phyloP scores from a whole-genome alignment of 352 stramenopile genomes.

The Pythium aphanidermatum region DNA sequence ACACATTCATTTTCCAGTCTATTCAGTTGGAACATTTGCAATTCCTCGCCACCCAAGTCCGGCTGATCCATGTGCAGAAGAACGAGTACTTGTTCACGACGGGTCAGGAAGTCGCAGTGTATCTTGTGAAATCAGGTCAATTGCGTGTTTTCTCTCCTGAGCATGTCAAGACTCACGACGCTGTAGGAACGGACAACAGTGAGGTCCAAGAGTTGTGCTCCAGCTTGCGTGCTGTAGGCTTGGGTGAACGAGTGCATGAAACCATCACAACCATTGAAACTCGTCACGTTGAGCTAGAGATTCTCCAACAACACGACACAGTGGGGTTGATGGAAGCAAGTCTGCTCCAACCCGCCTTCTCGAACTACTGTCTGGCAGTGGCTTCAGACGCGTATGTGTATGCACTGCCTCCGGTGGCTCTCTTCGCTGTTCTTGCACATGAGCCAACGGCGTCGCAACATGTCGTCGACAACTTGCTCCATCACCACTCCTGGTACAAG shows the following conservation, averaged over 20 bases:
- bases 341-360: slow-evolving; percentile 30
- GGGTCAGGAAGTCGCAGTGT: slow-evolving; percentile 35
- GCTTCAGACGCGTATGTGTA: slow-evolving; percentile 24
- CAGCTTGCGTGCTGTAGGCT: not conserved
- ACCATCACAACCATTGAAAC: slow-evolving; percentile 14
- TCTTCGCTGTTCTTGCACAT: slow-evolving; percentile 34
- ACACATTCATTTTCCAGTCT: slow-evolving; percentile 39
- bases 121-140: slow-evolving; percentile 37
- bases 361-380: slow-evolving; percentile 40
- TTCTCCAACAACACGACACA: slow-evolving; percentile 40
- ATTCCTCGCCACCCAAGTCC: slow-evolving; percentile 44
- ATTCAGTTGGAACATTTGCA: slow-evolving; percentile 29
- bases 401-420: slow-evolving; percentile 20
- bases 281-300: slow-evolving; percentile 45
- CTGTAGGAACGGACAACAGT: not conserved
- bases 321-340: slow-evolving; percentile 37
- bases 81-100: slow-evolving; percentile 55
- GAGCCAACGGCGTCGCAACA: slow-evolving; percentile 26
- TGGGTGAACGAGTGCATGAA: not conserved
- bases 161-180: slow-evolving; percentile 13
- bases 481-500: slow-evolving; percentile 50
- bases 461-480: slow-evolving; percentile 33
- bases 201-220: not conserved
- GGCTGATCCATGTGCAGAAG: slow-evolving; percentile 20
- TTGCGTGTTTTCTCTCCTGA: slow-evolving; percentile 36